A percentile compares a stretch with the other conserved stretches of the same genome.
These are phyloP conservation scores for Plicaturopsis crispa DNA, from an alignment of 768 basidiomycete species.

Conservation along the genomic window DNA sequence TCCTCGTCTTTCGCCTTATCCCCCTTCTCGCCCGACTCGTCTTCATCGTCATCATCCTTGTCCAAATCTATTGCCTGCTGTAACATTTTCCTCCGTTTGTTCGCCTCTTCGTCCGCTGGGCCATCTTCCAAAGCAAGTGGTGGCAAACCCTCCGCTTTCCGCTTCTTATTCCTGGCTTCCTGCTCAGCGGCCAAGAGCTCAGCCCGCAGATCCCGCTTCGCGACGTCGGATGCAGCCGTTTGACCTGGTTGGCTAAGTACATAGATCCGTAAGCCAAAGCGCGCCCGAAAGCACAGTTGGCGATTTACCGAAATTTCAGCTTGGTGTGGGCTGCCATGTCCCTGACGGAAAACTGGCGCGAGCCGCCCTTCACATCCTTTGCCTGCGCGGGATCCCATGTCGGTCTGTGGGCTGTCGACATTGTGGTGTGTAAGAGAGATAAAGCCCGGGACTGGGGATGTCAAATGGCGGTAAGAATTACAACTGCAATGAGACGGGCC, in stretches of 20 bases:
- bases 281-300: neutral
- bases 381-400: conserved; percentile 98
- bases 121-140: conserved; percentile 22
- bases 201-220: conserved; percentile 69
- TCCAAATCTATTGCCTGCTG: conserved; percentile 85
- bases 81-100: conserved; percentile 81
- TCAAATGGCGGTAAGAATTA: too few relatives aligned
- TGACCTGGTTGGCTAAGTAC: conserved; percentile 77
- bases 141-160: conserved; percentile 77
- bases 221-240: conserved; percentile 70
- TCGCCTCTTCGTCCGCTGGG: conserved; percentile 56
- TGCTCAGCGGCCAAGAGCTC: conserved; percentile 83
- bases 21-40: conserved; percentile 33
- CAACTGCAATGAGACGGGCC: too few relatives aligned
- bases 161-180: conserved; percentile 84
- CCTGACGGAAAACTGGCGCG: conserved; percentile 85
- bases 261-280: conserved; percentile 1
- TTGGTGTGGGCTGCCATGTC: conserved; percentile 96
- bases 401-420: conserved; percentile 91
- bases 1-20: conserved; percentile 28
- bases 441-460: too few relatives aligned
- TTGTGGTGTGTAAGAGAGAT: too few relatives aligned
- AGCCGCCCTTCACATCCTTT: conserved; percentile 85
- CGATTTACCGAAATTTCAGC: conserved; percentile 83
- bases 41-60: conserved; percentile 81